Evolutionary conservation across 768 basidiomycete species (phyloP), one percentile per base, ranked within the genome.

Genomic region (Tricholoma sp.): DNA sequence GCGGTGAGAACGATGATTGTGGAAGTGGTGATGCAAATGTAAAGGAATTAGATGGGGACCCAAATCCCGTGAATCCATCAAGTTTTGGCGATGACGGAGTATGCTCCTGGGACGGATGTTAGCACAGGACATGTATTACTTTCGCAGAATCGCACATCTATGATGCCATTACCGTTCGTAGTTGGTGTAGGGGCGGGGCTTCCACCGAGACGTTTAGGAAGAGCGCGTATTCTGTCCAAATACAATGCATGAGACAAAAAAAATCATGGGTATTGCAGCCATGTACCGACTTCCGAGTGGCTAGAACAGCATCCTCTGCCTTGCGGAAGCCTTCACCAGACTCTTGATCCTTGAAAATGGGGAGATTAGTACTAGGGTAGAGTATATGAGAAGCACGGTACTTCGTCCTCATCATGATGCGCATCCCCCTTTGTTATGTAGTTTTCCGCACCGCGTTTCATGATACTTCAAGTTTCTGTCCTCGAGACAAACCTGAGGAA

Each of bases 361-460:
- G n/a, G n/a, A n/a, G n/a, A n/a, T n/a, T n/a, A n/a, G n/a, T n/a
- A n/a, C n/a, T n/a, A n/a, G n/a, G n/a, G n/a, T n/a, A n/a, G n/a
- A n/a, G n/a, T n/a, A n/a, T n/a, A n/a, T n/a, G n/a, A n/a, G n/a
- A n/a, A n/a, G n/a, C n/a, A n/a, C n/a, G n/a, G n/a, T n/a, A 68
- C 74, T 47, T 76, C 75, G 16, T 69, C 73, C 32, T 66, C 69
- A 10, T 72, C 76, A 52, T 83, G 79, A 22, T 74, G 76, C 18
- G 51, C 65, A 24, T 72, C 76, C 57, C 85, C 85, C 63, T 83
- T 89, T 10, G 78, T 76, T 32, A 92, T 66, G 63, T 92, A 86
- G 59, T 72, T 81, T 52, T 91, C 89, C 67, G 89, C 89, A 55
- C 77, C 80, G 68, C 89, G 82, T 72, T 91, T 91, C 86, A 90